A percentile compares a stretch with the other conserved stretches of the same genome.
phyloP scores from a whole-genome alignment of 2,329 filamentous ascomycete genomes.

The Trichophyton verrucosum region DNA sequence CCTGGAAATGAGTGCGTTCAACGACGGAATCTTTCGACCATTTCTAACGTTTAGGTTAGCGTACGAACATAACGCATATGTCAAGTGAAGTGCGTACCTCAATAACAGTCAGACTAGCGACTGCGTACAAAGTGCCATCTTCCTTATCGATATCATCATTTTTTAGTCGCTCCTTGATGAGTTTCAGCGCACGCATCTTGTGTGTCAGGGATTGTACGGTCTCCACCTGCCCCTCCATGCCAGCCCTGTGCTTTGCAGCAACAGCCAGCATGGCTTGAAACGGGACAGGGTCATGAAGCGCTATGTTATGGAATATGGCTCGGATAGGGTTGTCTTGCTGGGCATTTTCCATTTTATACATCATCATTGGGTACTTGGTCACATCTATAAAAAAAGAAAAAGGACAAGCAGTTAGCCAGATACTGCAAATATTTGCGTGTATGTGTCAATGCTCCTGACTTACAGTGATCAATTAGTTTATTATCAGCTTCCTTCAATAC shows the following conservation, averaged over 20 bases:
- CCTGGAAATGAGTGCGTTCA: slow-evolving; percentile 22
- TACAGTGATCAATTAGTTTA: slow-evolving; percentile 24
- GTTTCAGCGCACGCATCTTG: slow-evolving; percentile 22
- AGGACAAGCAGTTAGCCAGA: background rate
- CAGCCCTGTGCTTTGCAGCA: slow-evolving; percentile 23
- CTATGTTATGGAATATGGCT: slow-evolving; percentile 22
- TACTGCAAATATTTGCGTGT: background rate
- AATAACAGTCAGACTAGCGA: slow-evolving; percentile 24
- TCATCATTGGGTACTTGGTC: slow-evolving; percentile 24
- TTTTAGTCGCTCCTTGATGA: slow-evolving; percentile 22
- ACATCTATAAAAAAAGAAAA: slow-evolving; percentile 17
- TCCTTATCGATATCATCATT: slow-evolving; percentile 16
- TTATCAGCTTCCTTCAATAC: slow-evolving; percentile 18
- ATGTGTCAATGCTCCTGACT: slow-evolving; percentile 7
- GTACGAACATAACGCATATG: background rate
- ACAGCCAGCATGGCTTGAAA: slow-evolving; percentile 26
- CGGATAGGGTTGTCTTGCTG: slow-evolving; percentile 21
- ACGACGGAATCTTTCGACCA: slow-evolving; percentile 24
- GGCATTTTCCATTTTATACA: slow-evolving; percentile 23
- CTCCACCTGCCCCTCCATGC: slow-evolving; percentile 21
- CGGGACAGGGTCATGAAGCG: slow-evolving; percentile 20
- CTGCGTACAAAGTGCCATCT: slow-evolving; percentile 23
- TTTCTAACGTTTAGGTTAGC: slow-evolving; percentile 17
- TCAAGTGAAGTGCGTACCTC: slow-evolving; percentile 17
- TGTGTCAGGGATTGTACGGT: slow-evolving; percentile 24